phyloP scores from a whole-genome alignment of 441 rosid genomes.

The Jatropha podagrica region DNA sequence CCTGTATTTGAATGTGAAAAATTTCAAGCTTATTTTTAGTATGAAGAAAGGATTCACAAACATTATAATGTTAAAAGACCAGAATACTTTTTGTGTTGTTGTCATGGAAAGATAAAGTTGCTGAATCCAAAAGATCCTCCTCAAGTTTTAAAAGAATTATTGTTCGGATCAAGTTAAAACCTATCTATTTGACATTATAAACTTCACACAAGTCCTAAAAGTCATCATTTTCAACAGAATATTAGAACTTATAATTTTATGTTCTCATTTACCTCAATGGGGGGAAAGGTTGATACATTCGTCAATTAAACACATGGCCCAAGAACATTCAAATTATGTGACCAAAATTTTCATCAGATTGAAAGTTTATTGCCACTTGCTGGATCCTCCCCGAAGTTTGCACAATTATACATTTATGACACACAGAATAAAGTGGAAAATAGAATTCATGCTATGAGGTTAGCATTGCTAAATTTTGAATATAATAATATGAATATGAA shows the following conservation, averaged over 20 bases:
- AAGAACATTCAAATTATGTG: neutral
- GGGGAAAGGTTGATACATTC: conserved; percentile 8
- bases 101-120: neutral
- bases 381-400: neutral
- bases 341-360: neutral
- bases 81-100: neutral
- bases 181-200: too few relatives aligned
- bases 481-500: neutral
- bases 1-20: neutral
- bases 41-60: neutral
- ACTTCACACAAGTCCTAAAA: too few relatives aligned
- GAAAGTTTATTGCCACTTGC: neutral
- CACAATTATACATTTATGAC: neutral
- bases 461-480: neutral
- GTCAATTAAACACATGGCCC: conserved; percentile 6
- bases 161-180: neutral
- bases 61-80: neutral
- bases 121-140: neutral
- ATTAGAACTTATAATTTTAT: neutral
- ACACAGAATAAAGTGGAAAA: neutral
- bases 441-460: neutral
- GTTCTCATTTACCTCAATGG: conserved; percentile 16
- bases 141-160: neutral
- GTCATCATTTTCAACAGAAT: too few relatives aligned
- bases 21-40: neutral